These are phyloP conservation scores for Forsythia suspensa DNA, from an alignment of 257 asterid species.

Conservation along the genomic window DNA sequence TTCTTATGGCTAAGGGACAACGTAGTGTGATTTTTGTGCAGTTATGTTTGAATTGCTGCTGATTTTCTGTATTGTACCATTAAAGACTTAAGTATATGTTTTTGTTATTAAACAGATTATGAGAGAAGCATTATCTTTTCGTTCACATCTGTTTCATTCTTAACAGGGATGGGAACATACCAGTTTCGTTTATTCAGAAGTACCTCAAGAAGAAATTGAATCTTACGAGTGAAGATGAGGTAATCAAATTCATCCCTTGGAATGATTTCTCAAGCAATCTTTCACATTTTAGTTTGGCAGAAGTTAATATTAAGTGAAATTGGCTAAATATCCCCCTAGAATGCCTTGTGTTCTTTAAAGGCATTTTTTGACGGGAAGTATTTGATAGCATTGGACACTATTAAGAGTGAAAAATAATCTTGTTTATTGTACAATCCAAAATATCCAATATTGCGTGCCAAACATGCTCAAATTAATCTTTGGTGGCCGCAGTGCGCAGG, in stretches of 20 bases:
- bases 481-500: background rate
- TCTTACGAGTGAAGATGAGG: slow-evolving; percentile 52
- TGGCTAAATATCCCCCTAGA: too few species aligned
- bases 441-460: background rate
- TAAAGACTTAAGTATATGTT: background rate
- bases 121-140: background rate
- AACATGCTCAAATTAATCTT: background rate
- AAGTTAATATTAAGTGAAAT: background rate
- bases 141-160: background rate
- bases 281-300: background rate
- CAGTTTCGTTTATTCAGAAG: slow-evolving; percentile 57
- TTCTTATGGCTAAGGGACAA: background rate
- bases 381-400: background rate
- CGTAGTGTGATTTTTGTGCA: background rate
- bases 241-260: slow-evolving; percentile 23
- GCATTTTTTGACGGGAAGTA: too few species aligned
- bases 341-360: too few species aligned
- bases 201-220: slow-evolving; percentile 52
- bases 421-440: background rate
- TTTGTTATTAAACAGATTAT: background rate
- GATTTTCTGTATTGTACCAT: slow-evolving; percentile 10
- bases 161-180: slow-evolving; percentile 72
- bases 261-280: background rate
- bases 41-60: background rate
- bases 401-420: background rate